Evolutionary conservation across 2,329 filamentous ascomycete genomes (phyloP).

Genomic region (Nothomitra cinnamomea): DNA sequence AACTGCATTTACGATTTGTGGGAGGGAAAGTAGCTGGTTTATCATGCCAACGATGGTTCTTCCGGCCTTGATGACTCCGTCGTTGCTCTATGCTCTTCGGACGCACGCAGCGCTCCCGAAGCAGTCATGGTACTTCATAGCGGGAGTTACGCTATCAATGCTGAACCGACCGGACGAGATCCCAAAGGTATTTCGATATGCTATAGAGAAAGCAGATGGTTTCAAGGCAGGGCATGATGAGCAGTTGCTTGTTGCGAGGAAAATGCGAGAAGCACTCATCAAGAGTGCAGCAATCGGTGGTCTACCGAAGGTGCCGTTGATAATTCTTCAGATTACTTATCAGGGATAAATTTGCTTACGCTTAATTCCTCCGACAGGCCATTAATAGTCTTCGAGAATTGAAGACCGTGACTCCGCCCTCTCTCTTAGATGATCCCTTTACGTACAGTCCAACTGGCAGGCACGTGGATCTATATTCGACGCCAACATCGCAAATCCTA

Average conservation of each 20-base stretch:
- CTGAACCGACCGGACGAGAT: slow-evolving; percentile 35
- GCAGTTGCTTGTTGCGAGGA: slow-evolving; percentile 27
- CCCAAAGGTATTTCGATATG: slow-evolving; percentile 26
- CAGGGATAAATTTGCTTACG: background rate
- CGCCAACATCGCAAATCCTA: slow-evolving; percentile 18
- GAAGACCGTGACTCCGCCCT: slow-evolving; percentile 25
- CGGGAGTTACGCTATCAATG: slow-evolving; percentile 28
- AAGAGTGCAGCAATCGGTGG: slow-evolving; percentile 32
- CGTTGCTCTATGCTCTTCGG: slow-evolving; percentile 26
- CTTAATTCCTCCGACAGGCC: slow-evolving; percentile 9
- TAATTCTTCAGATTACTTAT: slow-evolving; percentile 1
- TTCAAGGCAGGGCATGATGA: slow-evolving; percentile 18
- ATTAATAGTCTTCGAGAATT: slow-evolving; percentile 26
- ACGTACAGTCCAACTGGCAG: slow-evolving; percentile 21
- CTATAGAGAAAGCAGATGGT: slow-evolving; percentile 17
- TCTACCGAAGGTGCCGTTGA: slow-evolving; percentile 29
- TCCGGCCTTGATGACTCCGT: slow-evolving; percentile 22
- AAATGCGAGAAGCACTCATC: slow-evolving; percentile 32
- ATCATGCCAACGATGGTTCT: no score
- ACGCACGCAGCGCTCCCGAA: slow-evolving; percentile 25
- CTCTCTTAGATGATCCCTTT: slow-evolving; percentile 25
- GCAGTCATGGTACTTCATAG: slow-evolving; percentile 33
- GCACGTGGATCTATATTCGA: background rate
- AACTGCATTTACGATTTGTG: no score
- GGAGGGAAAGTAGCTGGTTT: no score